phyloP scores from a whole-genome alignment of 805 yeast species.

The Metschnikowia lachancei region DNA sequence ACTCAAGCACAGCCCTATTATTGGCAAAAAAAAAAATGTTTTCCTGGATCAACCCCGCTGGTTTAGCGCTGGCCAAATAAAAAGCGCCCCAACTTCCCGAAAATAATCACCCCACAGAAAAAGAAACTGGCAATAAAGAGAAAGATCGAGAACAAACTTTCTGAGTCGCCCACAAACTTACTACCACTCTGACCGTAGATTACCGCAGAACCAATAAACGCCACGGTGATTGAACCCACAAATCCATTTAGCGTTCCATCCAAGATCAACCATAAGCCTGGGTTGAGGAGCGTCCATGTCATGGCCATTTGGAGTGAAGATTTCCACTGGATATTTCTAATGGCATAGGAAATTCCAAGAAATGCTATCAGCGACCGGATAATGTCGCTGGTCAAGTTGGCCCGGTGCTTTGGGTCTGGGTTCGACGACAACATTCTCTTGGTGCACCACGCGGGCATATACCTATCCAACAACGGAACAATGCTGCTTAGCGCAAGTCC shows the following conservation, averaged over 20 bases:
- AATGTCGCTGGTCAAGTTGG: constrained; percentile 36
- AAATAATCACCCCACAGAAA: constrained; percentile 61
- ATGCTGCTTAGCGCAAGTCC: constrained; percentile 59
- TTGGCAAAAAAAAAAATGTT: neutral
- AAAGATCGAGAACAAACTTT: constrained; percentile 41
- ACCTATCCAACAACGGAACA: constrained; percentile 44
- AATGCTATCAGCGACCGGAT: constrained; percentile 53
- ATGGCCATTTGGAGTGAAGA: constrained; percentile 62
- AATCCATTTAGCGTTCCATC: constrained; percentile 60
- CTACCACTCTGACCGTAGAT: constrained; percentile 31
- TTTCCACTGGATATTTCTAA: constrained; percentile 67
- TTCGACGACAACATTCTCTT: constrained; percentile 38
- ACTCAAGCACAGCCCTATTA: neutral
- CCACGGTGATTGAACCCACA: constrained; percentile 35
- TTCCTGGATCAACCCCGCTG: neutral
- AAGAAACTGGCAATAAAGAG: constrained; percentile 62
- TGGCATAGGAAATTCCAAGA: constrained; percentile 68
- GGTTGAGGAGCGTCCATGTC: constrained; percentile 60
- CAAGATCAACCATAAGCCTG: constrained; percentile 63
- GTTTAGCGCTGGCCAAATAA: constrained; percentile 30
- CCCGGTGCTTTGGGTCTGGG: constrained; percentile 33
- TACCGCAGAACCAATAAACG: constrained; percentile 30
- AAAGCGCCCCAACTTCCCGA: constrained; percentile 67
- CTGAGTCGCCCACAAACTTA: constrained; percentile 20
- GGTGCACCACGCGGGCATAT: constrained; percentile 30